Base-by-base conservation (phyloP, 148 eudicot genomes). In the Chenopodium album region DNA sequence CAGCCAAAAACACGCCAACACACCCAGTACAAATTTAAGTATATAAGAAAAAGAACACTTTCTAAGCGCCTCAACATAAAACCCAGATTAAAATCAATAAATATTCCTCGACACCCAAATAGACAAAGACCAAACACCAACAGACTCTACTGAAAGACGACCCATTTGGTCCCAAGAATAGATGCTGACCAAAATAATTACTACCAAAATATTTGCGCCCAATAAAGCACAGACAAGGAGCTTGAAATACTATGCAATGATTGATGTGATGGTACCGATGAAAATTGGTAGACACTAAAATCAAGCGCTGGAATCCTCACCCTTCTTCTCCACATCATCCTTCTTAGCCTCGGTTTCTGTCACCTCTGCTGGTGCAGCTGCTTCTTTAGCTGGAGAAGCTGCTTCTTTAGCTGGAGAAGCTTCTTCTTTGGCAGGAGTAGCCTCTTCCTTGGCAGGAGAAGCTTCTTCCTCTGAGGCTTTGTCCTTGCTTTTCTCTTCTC, bases 401-500 rank as follows among this genome's bases (percentile, higher is more conserved):
- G 31, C 66, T 78, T 85, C 85, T 66, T 13, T 56, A 3, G 20
- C 60, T 2, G 60, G 60, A 56, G 60, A 2, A 56, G 60, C 62
- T 3, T 17, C 62, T 46, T 72, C 75, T 10, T 72, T 9, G 22
- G 54, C 75, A 1, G 75, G 54, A 44, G 75, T 5, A 73, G 60
- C 29, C 29, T 56, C 86, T 65, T 86, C 81, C 73, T 85, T 9
- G 22, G 54, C 75, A 1, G 75, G 54, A 44, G 75, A 5, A 73
- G 60, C 29, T 47, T 56, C 86, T 65, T 86, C 81, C 76, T 85
- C 85, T 32, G 82, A 72, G 28, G 82, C 87, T 70, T 82, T 87
- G 65, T 79, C 88, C 20, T 83, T 77, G 76, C 83, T 85, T 66
- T 88, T 83, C 78, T 85, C 91, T 85, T 86, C 90, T 77, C 76